A percentile compares a stretch with the other conserved stretches of the same genome.
Evolutionary conservation across 768 basidiomycete species (phyloP).

Genomic region (Suillus plorans): DNA sequence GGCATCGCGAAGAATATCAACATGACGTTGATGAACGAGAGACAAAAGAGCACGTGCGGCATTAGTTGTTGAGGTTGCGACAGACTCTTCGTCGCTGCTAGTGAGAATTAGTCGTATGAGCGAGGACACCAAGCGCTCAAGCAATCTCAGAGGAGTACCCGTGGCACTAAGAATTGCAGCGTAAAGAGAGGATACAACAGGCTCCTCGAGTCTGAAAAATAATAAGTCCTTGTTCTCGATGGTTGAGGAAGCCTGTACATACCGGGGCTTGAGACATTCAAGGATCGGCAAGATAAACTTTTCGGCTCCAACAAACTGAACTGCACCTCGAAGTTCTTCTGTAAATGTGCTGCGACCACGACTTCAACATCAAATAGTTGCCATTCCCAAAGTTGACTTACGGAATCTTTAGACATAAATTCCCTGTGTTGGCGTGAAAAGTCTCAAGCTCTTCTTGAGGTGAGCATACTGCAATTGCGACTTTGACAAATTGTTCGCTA

Average conservation of each 20-base stretch:
- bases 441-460: slow-evolving; percentile 56
- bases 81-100: slow-evolving; percentile 4
- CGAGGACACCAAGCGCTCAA: slow-evolving; percentile 23
- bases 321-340: slow-evolving; percentile 44
- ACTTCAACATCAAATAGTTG: not conserved
- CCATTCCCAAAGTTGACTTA: slow-evolving; percentile 30
- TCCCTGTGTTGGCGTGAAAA: slow-evolving; percentile 40
- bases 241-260: slow-evolving; percentile 22
- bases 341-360: slow-evolving; percentile 40
- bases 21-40: slow-evolving; percentile 65
- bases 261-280: slow-evolving; percentile 38
- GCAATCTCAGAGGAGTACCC: slow-evolving; percentile 18
- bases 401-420: slow-evolving; percentile 46
- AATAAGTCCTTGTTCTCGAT: not conserved
- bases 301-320: slow-evolving; percentile 52
- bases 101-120: slow-evolving; percentile 21
- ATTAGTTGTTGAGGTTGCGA: not conserved
- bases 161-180: slow-evolving; percentile 30
- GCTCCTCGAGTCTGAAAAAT: slow-evolving; percentile 32
- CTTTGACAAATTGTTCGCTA: slow-evolving; percentile 61
- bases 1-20: slow-evolving; percentile 43
- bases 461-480: slow-evolving; percentile 63
- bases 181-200: slow-evolving; percentile 26
- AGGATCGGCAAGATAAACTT: slow-evolving; percentile 58
- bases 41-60: slow-evolving; percentile 44